Percentiles rank a stretch among this genome's conserved stretches.
These are phyloP conservation scores for Apiospora arundinis DNA, from an alignment of 2,329 filamentous ascomycete genomes.

Conservation along the genomic window DNA sequence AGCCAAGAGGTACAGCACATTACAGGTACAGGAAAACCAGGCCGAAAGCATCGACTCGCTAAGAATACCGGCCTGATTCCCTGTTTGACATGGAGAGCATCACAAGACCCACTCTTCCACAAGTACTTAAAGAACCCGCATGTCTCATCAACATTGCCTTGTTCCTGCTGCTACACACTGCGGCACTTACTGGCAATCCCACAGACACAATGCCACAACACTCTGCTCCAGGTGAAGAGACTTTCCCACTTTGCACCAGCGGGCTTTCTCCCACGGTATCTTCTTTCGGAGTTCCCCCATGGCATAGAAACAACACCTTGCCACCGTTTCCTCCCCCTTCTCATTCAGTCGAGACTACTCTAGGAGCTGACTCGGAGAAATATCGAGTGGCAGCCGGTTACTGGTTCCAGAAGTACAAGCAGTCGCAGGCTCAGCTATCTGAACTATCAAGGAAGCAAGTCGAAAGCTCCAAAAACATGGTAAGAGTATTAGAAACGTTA, in stretches of 20 bases:
- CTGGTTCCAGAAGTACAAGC: background rate
- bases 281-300: conserved; percentile 1
- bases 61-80: background rate
- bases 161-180: background rate
- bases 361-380: conserved; percentile 7
- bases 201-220: background rate
- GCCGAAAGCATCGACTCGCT: conserved; percentile 1
- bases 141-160: background rate
- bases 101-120: background rate
- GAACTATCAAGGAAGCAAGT: background rate
- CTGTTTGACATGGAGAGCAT: background rate
- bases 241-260: background rate
- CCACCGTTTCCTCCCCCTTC: background rate
- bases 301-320: background rate
- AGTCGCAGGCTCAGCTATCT: conserved; percentile 1
- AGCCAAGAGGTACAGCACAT: background rate
- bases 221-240: background rate
- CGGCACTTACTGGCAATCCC: background rate
- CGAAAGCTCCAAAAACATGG: background rate
- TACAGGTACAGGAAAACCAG: background rate
- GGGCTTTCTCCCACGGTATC: background rate
- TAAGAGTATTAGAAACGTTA: background rate
- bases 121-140: conserved; percentile 7
- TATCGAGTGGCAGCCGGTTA: conserved; percentile 1
- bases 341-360: background rate